Percentiles rank a stretch among this genome's conserved stretches.
These are phyloP conservation scores for Acer negundo DNA, from an alignment of 345 rosid genomes.

Conservation along the genomic window DNA sequence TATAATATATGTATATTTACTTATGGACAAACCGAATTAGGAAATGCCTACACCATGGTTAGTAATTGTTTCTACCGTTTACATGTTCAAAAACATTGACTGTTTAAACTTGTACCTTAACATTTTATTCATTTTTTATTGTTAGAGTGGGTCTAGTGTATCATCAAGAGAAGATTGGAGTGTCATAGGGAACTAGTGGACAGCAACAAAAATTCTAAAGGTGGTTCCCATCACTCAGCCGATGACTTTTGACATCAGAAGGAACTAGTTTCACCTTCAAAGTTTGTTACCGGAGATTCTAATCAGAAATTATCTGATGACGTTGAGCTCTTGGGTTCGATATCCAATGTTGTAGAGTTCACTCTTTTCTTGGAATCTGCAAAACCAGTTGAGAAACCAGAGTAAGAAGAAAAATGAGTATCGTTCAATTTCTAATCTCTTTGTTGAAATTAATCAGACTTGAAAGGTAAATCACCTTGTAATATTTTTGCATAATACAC, in stretches of 20 bases:
- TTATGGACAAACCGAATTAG: too few relatives aligned
- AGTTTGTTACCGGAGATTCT: slow-evolving; percentile 31
- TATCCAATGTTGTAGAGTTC: slow-evolving; percentile 65
- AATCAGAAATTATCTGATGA: slow-evolving; percentile 44
- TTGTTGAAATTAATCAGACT: slow-evolving; percentile 7
- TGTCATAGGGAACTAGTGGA: too few relatives aligned
- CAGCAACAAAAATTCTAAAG: slow-evolving; percentile 68
- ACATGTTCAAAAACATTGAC: too few relatives aligned
- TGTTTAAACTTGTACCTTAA: too few relatives aligned
- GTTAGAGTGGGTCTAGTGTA: too few relatives aligned
- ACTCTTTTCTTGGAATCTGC: slow-evolving; percentile 69
- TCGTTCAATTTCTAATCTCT: background rate
- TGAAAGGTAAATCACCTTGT: slow-evolving; percentile 67
- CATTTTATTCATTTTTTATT: too few relatives aligned
- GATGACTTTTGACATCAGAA: slow-evolving; percentile 46
- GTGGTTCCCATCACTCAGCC: slow-evolving; percentile 59
- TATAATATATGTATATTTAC: too few relatives aligned
- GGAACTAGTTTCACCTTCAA: slow-evolving; percentile 40
- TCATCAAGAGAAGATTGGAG: too few relatives aligned
- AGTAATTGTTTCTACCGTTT: too few relatives aligned
- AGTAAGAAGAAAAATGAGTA: slow-evolving; percentile 55
- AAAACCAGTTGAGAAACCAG: slow-evolving; percentile 47
- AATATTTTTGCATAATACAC: slow-evolving; percentile 15
- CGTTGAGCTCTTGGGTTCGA: slow-evolving; percentile 71
- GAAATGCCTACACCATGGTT: too few relatives aligned